phyloP scores from a whole-genome alignment of 306 rosid genomes.

The Potentilla sterilis region DNA sequence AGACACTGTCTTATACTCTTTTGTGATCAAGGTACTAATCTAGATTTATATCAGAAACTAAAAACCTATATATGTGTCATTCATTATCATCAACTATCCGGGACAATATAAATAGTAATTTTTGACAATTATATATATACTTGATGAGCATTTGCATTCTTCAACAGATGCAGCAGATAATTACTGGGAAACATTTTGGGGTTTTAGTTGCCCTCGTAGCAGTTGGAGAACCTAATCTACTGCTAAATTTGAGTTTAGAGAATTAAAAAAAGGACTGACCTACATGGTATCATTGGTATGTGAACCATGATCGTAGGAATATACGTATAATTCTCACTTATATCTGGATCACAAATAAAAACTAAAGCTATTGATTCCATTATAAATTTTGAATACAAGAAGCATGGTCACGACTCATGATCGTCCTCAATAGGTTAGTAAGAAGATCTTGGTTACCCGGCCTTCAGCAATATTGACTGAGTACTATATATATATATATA shows the following conservation, averaged over 20 bases:
- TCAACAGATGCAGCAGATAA: not conserved
- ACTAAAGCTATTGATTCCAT: not conserved
- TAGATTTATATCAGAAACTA: not conserved
- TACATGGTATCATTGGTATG: not conserved
- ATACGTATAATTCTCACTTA: not conserved
- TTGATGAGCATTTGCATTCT: not conserved
- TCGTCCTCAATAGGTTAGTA: not conserved
- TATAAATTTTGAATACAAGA: not conserved
- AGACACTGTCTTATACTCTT: constrained; percentile 74
- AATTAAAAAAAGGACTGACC: not conserved
- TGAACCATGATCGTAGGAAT: not conserved
- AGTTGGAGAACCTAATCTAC: not conserved
- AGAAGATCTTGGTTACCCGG: not conserved
- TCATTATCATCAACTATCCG: not conserved
- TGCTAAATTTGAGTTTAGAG: too few species aligned
- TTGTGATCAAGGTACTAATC: constrained; percentile 70
- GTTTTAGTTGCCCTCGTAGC: not conserved
- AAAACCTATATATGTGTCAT: not conserved
- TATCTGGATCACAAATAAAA: not conserved
- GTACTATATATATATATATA: not conserved
- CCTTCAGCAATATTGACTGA: not conserved
- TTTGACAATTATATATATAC: not conserved
- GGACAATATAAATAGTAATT: not conserved
- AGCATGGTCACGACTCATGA: not conserved
- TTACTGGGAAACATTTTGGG: not conserved